Conservation (phyloP, 176 grass and related monocot genomes). For the Ananas comosus region DNA sequence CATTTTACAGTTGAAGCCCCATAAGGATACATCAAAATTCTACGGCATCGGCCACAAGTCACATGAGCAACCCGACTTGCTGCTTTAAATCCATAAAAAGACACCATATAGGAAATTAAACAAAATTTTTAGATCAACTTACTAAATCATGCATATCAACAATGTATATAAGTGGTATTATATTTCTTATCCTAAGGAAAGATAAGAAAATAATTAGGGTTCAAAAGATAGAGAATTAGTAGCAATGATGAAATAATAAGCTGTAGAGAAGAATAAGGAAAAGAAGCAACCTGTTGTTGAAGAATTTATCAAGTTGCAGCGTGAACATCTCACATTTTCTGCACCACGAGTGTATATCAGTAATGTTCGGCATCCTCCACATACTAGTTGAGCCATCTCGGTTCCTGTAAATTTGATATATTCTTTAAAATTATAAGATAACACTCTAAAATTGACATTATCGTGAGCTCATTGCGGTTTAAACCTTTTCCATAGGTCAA, state of each 20-base stretch:
- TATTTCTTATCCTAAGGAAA: not conserved
- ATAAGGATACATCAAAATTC: constrained; percentile 30
- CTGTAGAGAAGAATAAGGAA: not conserved
- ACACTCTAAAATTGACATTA: too few species aligned
- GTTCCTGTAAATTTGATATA: constrained; percentile 10
- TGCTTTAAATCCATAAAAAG: constrained; percentile 5
- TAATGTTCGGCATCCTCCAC: constrained; percentile 41
- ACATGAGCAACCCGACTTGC: constrained; percentile 31
- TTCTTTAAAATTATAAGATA: too few species aligned
- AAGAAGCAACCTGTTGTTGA: constrained; percentile 39
- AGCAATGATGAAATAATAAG: not conserved
- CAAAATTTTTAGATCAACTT: not conserved
- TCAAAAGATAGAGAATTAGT: too few species aligned
- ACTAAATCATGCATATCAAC: not conserved
- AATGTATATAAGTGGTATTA: not conserved
- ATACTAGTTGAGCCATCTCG: constrained; percentile 44
- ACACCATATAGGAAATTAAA: constrained; percentile 5
- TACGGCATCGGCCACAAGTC: constrained; percentile 39
- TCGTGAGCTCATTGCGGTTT: too few species aligned
- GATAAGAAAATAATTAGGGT: too few species aligned
- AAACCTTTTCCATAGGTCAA: too few species aligned
- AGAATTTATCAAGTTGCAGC: constrained; percentile 33
- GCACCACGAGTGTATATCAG: constrained; percentile 35
- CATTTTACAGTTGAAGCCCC: constrained; percentile 41
- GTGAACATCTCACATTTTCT: constrained; percentile 38